Conservation (phyloP, 192 early-diverging fungal genomes). For the Entomortierella chlamydospora region DNA sequence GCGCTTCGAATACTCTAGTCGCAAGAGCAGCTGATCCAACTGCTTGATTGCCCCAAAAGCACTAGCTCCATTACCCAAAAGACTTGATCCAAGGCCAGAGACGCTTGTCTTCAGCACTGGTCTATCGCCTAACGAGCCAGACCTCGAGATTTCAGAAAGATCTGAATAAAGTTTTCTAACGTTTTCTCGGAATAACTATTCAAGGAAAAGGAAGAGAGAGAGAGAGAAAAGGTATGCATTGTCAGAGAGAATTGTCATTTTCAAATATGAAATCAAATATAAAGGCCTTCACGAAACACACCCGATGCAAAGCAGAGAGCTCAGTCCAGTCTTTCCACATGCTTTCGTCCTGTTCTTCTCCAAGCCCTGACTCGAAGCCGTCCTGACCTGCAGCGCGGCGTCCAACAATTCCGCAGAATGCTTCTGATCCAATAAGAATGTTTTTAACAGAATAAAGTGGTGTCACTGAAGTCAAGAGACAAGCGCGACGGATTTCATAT, state of each 20-base stretch:
- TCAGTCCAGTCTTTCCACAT: slow-evolving; percentile 48
- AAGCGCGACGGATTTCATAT: slow-evolving; percentile 44
- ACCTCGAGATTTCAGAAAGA: slow-evolving; percentile 22
- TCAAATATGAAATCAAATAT: not conserved
- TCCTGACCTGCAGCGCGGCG: slow-evolving; percentile 50
- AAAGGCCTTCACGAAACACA: not conserved
- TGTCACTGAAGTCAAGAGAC: slow-evolving; percentile 22
- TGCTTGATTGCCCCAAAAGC: slow-evolving; percentile 33
- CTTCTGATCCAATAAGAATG: slow-evolving; percentile 14
- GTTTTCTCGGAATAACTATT: slow-evolving; percentile 33
- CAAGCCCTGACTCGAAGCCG: slow-evolving; percentile 29
- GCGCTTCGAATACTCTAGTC: slow-evolving; percentile 46
- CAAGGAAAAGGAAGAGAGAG: too few relatives aligned
- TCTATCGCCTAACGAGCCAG: slow-evolving; percentile 31
- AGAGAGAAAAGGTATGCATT: not conserved
- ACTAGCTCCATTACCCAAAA: slow-evolving; percentile 26
- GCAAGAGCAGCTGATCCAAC: slow-evolving; percentile 36
- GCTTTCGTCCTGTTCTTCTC: slow-evolving; percentile 26
- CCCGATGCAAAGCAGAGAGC: slow-evolving; percentile 26
- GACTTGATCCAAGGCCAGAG: slow-evolving; percentile 31
- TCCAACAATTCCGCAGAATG: slow-evolving; percentile 27
- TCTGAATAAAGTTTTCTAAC: slow-evolving; percentile 20
- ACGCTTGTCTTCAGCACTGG: slow-evolving; percentile 30
- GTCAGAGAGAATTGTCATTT: not conserved
- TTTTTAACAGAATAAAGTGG: slow-evolving; percentile 17